Percentiles rank a stretch among this genome's conserved stretches.
Conservation (phyloP, 2,329 filamentous ascomycete genomes). For the Alternaria brassicicola region DNA sequence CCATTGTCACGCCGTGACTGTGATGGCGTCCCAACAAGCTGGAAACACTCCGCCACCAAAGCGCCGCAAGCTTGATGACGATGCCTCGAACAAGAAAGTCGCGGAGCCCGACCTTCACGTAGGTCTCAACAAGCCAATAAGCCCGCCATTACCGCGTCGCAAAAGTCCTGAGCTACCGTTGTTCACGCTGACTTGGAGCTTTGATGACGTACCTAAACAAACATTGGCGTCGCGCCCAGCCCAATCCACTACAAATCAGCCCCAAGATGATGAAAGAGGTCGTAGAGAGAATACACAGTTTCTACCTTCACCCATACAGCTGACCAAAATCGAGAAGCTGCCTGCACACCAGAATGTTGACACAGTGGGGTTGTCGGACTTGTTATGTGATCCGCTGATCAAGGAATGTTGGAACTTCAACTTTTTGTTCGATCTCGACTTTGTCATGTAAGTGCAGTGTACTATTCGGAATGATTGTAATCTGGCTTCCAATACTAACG, state of each 20-base stretch:
- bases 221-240: not conserved
- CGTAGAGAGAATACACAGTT: not conserved
- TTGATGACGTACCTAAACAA: conserved; percentile 24
- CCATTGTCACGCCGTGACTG: not conserved
- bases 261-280: not conserved
- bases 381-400: conserved; percentile 77
- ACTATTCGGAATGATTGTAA: not conserved
- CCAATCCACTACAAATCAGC: not conserved
- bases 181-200: conserved; percentile 18
- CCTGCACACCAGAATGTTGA: conserved; percentile 66
- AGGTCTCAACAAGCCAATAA: conserved; percentile 34
- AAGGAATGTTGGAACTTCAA: conserved; percentile 75
- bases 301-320: conserved; percentile 69
- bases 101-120: conserved; percentile 5
- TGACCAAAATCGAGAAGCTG: conserved; percentile 72
- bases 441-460: conserved; percentile 57
- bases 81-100: conserved; percentile 6
- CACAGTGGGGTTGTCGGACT: conserved; percentile 67
- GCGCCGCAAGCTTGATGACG: conserved; percentile 31
- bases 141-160: conserved; percentile 33
- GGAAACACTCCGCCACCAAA: conserved; percentile 27
- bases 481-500: conserved; percentile 5
- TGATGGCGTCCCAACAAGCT: conserved; percentile 14
- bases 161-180: conserved; percentile 5
- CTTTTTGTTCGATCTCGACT: conserved; percentile 68